Conservation (phyloP, 1,284 basidiomycete species). For the Anthracocystis walkeri region DNA sequence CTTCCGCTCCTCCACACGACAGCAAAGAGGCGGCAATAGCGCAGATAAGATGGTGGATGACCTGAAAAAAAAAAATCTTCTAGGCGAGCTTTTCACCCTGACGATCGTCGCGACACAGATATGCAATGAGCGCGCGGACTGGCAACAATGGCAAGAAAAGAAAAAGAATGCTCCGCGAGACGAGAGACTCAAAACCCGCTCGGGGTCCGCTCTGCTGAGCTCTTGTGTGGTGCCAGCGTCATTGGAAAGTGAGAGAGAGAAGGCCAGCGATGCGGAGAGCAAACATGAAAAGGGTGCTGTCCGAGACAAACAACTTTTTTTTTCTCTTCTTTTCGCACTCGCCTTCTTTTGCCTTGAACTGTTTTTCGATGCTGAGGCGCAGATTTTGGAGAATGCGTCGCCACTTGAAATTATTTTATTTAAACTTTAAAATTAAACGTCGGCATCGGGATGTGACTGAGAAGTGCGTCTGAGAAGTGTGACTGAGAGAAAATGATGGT, state of each 20-base stretch:
- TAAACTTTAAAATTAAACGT: neutral
- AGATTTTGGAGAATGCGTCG: conserved; percentile 1
- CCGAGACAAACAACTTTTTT: too few relatives aligned
- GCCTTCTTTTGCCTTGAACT: neutral
- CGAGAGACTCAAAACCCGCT: neutral
- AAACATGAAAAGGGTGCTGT: too few relatives aligned
- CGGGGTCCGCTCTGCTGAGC: neutral
- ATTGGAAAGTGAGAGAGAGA: too few relatives aligned
- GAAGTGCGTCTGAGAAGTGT: neutral
- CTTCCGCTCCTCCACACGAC: neutral
- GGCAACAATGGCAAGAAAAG: too few relatives aligned
- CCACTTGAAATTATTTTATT: neutral
- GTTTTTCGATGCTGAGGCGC: conserved; percentile 4
- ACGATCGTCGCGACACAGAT: conserved; percentile 9
- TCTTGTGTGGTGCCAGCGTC: neutral
- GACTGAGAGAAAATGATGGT: neutral
- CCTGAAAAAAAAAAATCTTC: neutral
- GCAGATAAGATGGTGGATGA: neutral
- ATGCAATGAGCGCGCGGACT: neutral
- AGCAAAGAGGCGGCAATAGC: neutral
- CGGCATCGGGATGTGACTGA: too few relatives aligned
- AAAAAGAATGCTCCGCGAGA: too few relatives aligned
- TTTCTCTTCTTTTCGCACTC: neutral
- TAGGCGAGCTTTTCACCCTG: conserved; percentile 1
- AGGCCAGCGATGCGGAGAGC: neutral